Percentiles rank a stretch among this genome's conserved stretches.
These are phyloP conservation scores for Vachellia collinsii DNA, from an alignment of 306 rosid species.

Conservation along the genomic window DNA sequence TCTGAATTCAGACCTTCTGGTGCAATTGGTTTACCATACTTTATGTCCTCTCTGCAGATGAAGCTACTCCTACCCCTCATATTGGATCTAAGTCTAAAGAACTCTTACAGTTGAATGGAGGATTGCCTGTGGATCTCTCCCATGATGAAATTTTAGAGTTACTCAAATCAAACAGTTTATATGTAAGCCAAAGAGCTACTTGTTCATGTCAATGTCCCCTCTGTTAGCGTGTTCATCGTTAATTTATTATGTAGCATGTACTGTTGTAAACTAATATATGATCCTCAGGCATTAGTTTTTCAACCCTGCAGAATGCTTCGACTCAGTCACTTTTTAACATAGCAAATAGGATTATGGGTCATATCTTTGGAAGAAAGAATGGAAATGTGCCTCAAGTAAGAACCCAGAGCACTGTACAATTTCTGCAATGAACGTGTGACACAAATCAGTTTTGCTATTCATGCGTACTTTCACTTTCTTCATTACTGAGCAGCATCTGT, in stretches of 20 bases:
- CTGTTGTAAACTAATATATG: conserved; percentile 16
- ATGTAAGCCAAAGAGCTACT: conserved; percentile 57
- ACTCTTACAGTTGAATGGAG: conserved; percentile 52
- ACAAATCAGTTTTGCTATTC: conserved; percentile 14
- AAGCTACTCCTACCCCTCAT: conserved; percentile 43
- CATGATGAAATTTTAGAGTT: conserved; percentile 66
- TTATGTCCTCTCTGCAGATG: conserved; percentile 51
- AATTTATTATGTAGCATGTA: conserved; percentile 4
- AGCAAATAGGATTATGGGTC: conserved; percentile 69
- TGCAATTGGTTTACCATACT: conserved; percentile 34
- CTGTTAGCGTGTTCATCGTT: conserved; percentile 10
- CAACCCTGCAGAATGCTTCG: conserved; percentile 66
- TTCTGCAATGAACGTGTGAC: conserved; percentile 36
- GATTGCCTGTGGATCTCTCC: conserved; percentile 55
- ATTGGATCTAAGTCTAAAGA: conserved; percentile 50
- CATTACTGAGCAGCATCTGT: conserved; percentile 11
- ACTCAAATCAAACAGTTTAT: conserved; percentile 69
- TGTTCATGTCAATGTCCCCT: conserved; percentile 37
- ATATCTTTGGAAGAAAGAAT: conserved; percentile 61
- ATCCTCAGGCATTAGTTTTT: conserved; percentile 44
- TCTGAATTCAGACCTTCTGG: conserved; percentile 26
- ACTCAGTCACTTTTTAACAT: conserved; percentile 67
- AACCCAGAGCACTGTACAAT: conserved; percentile 36
- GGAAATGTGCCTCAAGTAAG: conserved; percentile 82
- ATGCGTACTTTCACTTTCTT: conserved; percentile 2